These are phyloP conservation scores for Lichtheimia ramosa DNA, from an alignment of 371 early-diverging fungal species.

Conservation along the genomic window DNA sequence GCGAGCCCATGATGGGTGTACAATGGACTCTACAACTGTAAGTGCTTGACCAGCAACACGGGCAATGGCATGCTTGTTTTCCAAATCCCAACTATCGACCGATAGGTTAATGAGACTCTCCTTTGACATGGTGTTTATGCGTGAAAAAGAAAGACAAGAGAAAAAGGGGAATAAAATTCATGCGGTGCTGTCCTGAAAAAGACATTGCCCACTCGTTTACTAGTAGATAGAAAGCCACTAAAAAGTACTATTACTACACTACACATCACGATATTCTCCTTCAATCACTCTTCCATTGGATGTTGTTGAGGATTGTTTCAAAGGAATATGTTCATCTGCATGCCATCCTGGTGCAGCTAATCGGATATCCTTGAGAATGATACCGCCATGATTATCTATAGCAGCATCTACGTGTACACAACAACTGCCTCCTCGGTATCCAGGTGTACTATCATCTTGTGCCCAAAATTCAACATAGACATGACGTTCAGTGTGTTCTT, in stretches of 20 bases:
- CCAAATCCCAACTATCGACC: constrained; percentile 20
- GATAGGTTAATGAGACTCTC: constrained; percentile 24
- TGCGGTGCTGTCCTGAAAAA: background rate
- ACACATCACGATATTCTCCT: constrained; percentile 21
- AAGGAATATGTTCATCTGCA: constrained; percentile 12
- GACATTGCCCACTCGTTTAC: too few species aligned
- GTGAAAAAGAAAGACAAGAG: background rate
- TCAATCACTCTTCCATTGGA: constrained; percentile 13
- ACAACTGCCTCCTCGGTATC: constrained; percentile 32
- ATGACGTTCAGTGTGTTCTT: constrained; percentile 5
- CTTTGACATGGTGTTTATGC: background rate
- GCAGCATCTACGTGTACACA: constrained; percentile 23
- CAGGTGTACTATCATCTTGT: constrained; percentile 21
- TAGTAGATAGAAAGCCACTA: too few species aligned
- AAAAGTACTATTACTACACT: too few species aligned
- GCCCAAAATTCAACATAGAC: constrained; percentile 33
- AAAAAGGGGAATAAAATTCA: constrained; percentile 5
- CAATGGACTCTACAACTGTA: constrained; percentile 12
- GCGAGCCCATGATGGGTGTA: constrained; percentile 24
- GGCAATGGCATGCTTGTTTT: constrained; percentile 28
- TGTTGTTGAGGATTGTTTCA: background rate
- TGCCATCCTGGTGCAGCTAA: constrained; percentile 20
- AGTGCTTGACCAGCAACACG: constrained; percentile 24
- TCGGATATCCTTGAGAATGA: constrained; percentile 8
- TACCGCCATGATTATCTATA: constrained; percentile 8